Evolutionary conservation across 306 rosid genomes (phyloP), one percentile per base, ranked within the genome.

Genomic region (Senna tora): DNA sequence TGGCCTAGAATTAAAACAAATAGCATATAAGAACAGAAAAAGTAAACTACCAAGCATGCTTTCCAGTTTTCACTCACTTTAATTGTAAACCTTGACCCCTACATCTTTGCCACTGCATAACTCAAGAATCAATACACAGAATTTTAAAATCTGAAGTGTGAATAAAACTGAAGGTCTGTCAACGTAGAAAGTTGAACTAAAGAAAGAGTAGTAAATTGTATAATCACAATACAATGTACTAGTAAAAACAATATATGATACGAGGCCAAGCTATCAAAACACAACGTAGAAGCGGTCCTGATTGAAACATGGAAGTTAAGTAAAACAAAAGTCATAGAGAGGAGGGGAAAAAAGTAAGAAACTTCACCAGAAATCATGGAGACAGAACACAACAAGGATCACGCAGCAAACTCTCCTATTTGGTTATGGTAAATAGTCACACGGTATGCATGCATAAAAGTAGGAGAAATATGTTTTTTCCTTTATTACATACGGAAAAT

Each of bases 31-130:
- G 34, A n/a, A 22, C 50, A 67, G 49, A 45, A 66, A 33, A 69
- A 65, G 30, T 38, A 38, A 65, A 73, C 51, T 22, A 49, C 64
- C 47, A 70, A 45, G 75, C 51, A 68, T 51, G 75, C 54, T 34
- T 68, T 57, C 11, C 50, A 66, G 76, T 58, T 50, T 69, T 58
- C 71, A 87, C 96, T 89, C 87, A 87, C 96, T 58, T 77, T 57
- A 65, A 56, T 69, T 67, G 69, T 76, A 73, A 79, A 70, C 75
- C 75, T 62, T 79, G 84, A 64, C 74, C 43, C 58, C 76, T 64
- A 58, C 67, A 49, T 70, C 58, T 77, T 61, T 70, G 65, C 75
- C 68, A 69, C 95, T 87, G 92, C 78, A 75, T 42, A 65, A 81
- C 69, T 74, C 83, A 84, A 52, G 16, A 82, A 78, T 79, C 78